Evolutionary conservation across 345 rosid species (phyloP), one percentile per base, ranked within the genome.

Genomic region (Punica granatum): DNA sequence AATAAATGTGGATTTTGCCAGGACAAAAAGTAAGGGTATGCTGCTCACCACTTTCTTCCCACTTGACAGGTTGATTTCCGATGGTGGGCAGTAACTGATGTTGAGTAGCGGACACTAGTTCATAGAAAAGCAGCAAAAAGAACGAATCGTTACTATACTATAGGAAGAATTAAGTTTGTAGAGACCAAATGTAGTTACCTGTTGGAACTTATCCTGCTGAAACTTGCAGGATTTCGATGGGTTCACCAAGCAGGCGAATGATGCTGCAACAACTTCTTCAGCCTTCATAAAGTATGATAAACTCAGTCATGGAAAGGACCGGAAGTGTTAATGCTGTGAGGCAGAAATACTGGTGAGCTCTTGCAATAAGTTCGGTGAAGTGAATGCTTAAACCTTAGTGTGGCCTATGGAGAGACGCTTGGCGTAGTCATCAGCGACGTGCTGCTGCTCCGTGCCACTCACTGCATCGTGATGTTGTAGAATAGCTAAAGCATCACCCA

Each of bases 381-480:
- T 33, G 23, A 26, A 81, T 59, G 72, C 63, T 53, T 65, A 64
- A 74, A 91, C 97, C 96, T 94, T 92, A 9, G 64, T 64, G 67
- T 89, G 86, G 70, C 97, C 99, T 59, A 94, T 88, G 35, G 96
- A 83, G 63, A 91, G 80, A 70, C 99, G 84, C 76, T 86, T 89
- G 31, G 91, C 89, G 77, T 94, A 94, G 78, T 94, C 99, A 79
- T 86, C 60, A 68, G 97, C 97, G 69, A 94, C 99, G 25, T 94
- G 99, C 69, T 94, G 96, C 83, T 86, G 78, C 54, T 86, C 89
- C 41, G 99, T 94, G 72, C 97, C 99, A 59, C 87, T 74, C 74
- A 94, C 97, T 56, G 92, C 99, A 63, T 94, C 99, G 70, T 94
- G 99, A 81, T 94, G 99, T 68, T 94, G 99, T 67, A 93, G 89